These are phyloP conservation scores for Pythium dissotocum DNA, from an alignment of 352 stramenopile genomes.

Conservation along the genomic window DNA sequence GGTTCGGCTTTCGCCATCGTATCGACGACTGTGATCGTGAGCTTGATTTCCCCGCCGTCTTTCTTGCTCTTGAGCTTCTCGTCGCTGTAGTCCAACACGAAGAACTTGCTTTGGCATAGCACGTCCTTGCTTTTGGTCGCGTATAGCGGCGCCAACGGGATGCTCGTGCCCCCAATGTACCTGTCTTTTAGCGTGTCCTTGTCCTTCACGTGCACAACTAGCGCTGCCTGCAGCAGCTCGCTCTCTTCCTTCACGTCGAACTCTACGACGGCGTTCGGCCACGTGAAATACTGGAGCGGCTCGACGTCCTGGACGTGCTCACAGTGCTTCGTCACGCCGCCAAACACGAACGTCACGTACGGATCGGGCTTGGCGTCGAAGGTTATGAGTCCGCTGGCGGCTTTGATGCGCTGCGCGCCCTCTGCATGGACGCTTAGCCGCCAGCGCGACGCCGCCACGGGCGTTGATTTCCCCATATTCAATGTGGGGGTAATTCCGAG, in stretches of 20 bases:
- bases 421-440: slow-evolving; percentile 39
- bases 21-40: slow-evolving; percentile 48
- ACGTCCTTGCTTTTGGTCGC: slow-evolving; percentile 10
- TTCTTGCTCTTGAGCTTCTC: slow-evolving; percentile 50
- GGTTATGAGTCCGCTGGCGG: slow-evolving; percentile 30
- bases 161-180: slow-evolving; percentile 47
- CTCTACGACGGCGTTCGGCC: slow-evolving; percentile 40
- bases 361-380: slow-evolving; percentile 48
- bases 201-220: slow-evolving; percentile 51
- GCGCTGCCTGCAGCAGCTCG: slow-evolving; percentile 11
- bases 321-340: slow-evolving; percentile 31
- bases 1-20: slow-evolving; percentile 14
- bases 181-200: slow-evolving; percentile 46
- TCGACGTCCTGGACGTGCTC: slow-evolving; percentile 43
- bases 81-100: slow-evolving; percentile 43
- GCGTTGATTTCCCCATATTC: slow-evolving; percentile 21
- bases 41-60: slow-evolving; percentile 35
- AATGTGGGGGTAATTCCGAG: neutral
- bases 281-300: slow-evolving; percentile 45
- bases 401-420: slow-evolving; percentile 37
- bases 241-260: slow-evolving; percentile 34
- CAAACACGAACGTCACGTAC: slow-evolving; percentile 45
- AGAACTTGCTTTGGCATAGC: slow-evolving; percentile 36
- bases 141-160: slow-evolving; percentile 33
- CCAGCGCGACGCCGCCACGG: slow-evolving; percentile 19